These are phyloP conservation scores for Termitomyces sp. DNA, from an alignment of 768 basidiomycete genomes.

Conservation along the genomic window DNA sequence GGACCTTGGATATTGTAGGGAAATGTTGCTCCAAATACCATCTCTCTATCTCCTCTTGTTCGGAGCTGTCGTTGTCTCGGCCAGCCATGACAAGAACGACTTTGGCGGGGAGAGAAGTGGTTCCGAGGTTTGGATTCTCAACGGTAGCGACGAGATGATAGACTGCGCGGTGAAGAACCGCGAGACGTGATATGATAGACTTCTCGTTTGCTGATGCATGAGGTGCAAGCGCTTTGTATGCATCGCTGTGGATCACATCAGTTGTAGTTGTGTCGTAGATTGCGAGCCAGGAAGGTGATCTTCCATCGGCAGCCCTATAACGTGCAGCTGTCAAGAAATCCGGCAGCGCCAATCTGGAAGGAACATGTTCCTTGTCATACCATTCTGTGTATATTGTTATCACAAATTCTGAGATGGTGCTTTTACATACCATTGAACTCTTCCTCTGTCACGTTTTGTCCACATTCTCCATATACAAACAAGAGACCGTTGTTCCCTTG, in stretches of 20 bases:
- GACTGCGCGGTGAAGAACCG: conserved; percentile 18
- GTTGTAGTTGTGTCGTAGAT: conserved; percentile 23
- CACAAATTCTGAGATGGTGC: not conserved
- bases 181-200: conserved; percentile 18
- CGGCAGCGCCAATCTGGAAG: conserved; percentile 22
- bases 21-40: conserved; percentile 28
- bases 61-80: conserved; percentile 4
- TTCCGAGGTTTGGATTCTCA: conserved; percentile 8
- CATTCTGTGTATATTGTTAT: conserved; percentile 18
- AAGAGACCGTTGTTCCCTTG: conserved; percentile 18
- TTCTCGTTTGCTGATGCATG: conserved; percentile 22
- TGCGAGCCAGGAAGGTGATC: conserved; percentile 23
- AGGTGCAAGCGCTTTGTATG: conserved; percentile 18
- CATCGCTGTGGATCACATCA: conserved; percentile 16
- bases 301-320: conserved; percentile 21
- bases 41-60: conserved; percentile 21
- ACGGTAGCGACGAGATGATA: conserved; percentile 16
- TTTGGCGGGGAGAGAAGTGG: conserved; percentile 7
- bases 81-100: conserved; percentile 16
- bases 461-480: conserved; percentile 24
- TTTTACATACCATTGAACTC: conserved; percentile 22
- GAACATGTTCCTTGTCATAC: conserved; percentile 28
- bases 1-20: conserved; percentile 18
- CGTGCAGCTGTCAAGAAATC: conserved; percentile 21
- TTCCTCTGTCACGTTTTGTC: conserved; percentile 18